Percentiles rank a stretch among this genome's conserved stretches.
Evolutionary conservation across 768 basidiomycete species (phyloP).

Genomic region (Suillus luteus): DNA sequence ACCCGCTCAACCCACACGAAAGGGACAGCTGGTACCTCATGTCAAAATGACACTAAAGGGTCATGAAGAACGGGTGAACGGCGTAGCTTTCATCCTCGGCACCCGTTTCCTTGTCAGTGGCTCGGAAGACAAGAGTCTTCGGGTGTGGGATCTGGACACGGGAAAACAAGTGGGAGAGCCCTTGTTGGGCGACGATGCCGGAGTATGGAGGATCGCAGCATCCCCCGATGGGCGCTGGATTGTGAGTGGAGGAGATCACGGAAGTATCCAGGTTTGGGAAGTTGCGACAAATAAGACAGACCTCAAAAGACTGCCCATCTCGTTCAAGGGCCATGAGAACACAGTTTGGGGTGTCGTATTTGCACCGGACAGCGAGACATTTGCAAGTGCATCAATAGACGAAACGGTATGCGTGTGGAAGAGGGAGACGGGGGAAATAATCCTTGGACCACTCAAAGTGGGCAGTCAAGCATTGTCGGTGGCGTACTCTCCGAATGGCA

Average conservation of each 20-base stretch:
- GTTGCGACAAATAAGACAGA: not conserved
- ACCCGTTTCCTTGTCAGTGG: not conserved
- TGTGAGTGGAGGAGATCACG: conserved; percentile 15
- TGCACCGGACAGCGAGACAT: not conserved
- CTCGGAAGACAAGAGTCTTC: not conserved
- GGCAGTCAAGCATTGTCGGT: rapidly evolving
- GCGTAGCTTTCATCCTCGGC: not conserved
- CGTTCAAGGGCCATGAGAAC: not conserved
- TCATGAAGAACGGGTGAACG: not conserved
- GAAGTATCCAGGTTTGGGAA: not conserved
- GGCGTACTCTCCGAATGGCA: not conserved
- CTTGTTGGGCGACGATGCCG: conserved; percentile 16
- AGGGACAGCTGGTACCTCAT: not conserved
- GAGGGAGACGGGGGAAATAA: not conserved
- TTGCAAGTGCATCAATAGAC: not conserved
- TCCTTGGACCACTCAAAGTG: not conserved
- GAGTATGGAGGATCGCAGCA: conserved; percentile 38
- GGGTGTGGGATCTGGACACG: conserved; percentile 14
- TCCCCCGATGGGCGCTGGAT: conserved; percentile 19
- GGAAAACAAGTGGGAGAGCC: conserved; percentile 26
- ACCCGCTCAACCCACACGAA: not conserved
- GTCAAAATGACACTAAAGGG: not conserved
- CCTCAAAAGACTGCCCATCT: not conserved
- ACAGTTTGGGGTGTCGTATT: rapidly evolving
- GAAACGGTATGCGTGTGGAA: not conserved